Base-by-base conservation (phyloP, 352 stramenopile species). In the Globisporangium perplexum region DNA sequence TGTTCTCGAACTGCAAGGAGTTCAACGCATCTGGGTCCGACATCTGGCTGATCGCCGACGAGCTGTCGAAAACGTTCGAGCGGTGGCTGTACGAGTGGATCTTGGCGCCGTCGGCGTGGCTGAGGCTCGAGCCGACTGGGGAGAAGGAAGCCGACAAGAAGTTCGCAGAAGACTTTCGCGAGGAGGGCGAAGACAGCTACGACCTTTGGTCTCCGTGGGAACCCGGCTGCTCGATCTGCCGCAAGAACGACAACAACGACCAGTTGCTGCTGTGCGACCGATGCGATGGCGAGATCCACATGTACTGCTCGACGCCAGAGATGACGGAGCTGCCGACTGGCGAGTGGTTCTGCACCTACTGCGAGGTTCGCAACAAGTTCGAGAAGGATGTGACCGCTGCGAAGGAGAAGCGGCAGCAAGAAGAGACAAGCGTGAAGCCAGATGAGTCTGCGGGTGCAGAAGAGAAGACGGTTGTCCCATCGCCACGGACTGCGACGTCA, bases 51-150 rank as follows among this genome's bases (percentile, higher is more conserved):
- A 65, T 89, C 57, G 83, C 86, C 3, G 63, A 93, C 36, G 74
- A 75, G 11, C 62, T 96, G 4, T 55, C 86, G 7, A 75, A 77
- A 54, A 77, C 67, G 3, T 95, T 96, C 55, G 86, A 96, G 44
- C 92, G 93, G 50, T 92, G 86, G 76, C 57, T 91, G 23, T 93
- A 93, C 59, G 80, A 95, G 22, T 96, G 86, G 86, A 57, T 94
- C 47, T 55, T 93, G 24, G 77, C 68, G 30, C 83, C 86, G 3
- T 79, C 76, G 0, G 83, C 86, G 11, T 96, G 83, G 86, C 60
- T 93, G n/a, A 83, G 84, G 47, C 66, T 95, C 8, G 54, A 71
- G 15, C 64, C 73, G 20, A 79, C 69, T 20, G 75, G 71, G 46
- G 69, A 77, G 55, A 53, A 35, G 7, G 58, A 77, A 2, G 51